phyloP scores from a whole-genome alignment of 1,284 basidiomycete genomes.

The Cutaneotrichosporon spelunceum region DNA sequence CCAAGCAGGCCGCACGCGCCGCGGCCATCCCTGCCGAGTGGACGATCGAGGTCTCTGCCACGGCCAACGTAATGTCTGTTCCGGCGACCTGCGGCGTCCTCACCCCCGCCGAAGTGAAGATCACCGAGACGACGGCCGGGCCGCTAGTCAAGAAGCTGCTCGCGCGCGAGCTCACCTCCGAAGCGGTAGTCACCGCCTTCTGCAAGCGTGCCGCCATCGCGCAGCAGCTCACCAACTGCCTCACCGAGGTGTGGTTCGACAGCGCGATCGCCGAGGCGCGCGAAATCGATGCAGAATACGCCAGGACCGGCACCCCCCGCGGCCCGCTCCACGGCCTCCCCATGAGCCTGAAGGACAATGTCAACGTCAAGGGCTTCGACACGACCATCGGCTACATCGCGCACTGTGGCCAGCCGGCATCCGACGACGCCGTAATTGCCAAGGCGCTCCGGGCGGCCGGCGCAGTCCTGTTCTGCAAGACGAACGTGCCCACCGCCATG shows the following conservation, averaged over 20 bases:
- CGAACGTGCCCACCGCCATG: constrained; percentile 23
- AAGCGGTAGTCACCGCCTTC: constrained; percentile 54
- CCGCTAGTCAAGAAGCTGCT: constrained; percentile 31
- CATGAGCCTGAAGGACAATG: constrained; percentile 49
- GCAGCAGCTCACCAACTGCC: constrained; percentile 62
- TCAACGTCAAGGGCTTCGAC: constrained; percentile 6
- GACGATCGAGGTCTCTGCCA: constrained; percentile 40
- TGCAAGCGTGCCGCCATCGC: constrained; percentile 74
- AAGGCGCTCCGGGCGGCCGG: constrained; percentile 23
- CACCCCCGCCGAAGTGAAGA: constrained; percentile 60
- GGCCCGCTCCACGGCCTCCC: constrained; percentile 55
- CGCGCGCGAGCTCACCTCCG: constrained; percentile 22
- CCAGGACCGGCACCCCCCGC: constrained; percentile 41
- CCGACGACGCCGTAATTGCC: constrained; percentile 21
- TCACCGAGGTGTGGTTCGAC: constrained; percentile 51
- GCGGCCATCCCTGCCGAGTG: constrained; percentile 61
- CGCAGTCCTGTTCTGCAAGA: constrained; percentile 32
- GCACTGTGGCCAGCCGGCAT: constrained; percentile 12
- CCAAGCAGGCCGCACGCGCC: constrained; percentile 56
- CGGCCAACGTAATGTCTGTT: constrained; percentile 57
- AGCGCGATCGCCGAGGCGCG: constrained; percentile 43
- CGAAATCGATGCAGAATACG: constrained; percentile 51
- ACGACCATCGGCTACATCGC: constrained; percentile 8
- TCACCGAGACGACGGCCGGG: constrained; percentile 57
- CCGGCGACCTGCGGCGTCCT: constrained; percentile 63